Evolutionary conservation across 129 eudicot species (phyloP).

Genomic region (Pseudognaphalium luteoalbum): DNA sequence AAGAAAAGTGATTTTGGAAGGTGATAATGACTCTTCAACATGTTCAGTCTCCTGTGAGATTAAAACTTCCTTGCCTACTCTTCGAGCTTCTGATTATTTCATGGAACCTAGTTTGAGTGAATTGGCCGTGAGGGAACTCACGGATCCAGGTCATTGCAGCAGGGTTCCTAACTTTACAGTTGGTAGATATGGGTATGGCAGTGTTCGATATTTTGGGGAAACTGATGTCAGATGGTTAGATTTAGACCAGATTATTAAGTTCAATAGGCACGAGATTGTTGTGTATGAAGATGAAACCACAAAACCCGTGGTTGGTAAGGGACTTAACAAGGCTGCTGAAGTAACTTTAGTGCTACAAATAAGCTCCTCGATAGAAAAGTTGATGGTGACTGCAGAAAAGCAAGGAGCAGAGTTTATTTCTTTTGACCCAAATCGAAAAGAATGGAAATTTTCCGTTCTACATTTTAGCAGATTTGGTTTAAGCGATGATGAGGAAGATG

Average conservation of each 20-base stretch:
- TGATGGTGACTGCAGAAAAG: slow-evolving; percentile 57
- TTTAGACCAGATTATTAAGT: slow-evolving; percentile 63
- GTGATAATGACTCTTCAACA: slow-evolving; percentile 26
- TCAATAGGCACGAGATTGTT: slow-evolving; percentile 64
- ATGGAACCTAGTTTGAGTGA: slow-evolving; percentile 68
- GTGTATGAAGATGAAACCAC: slow-evolving; percentile 76
- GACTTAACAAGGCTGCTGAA: slow-evolving; percentile 89
- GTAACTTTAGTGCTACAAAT: slow-evolving; percentile 62
- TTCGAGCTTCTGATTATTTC: slow-evolving; percentile 65
- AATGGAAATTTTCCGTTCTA: slow-evolving; percentile 81
- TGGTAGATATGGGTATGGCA: slow-evolving; percentile 82
- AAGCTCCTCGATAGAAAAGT: slow-evolving; percentile 37
- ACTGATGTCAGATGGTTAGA: slow-evolving; percentile 90
- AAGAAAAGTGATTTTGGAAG: slow-evolving; percentile 50
- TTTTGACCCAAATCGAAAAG: slow-evolving; percentile 51
- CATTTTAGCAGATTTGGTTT: slow-evolving; percentile 96
- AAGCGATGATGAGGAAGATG: slow-evolving; percentile 79
- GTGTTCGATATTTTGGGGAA: slow-evolving; percentile 64
- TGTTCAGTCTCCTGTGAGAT: slow-evolving; percentile 23
- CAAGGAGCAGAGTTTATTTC: slow-evolving; percentile 85
- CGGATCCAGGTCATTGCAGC: slow-evolving; percentile 69
- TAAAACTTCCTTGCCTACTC: slow-evolving; percentile 51
- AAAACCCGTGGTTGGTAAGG: slow-evolving; percentile 79
- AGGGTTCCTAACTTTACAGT: slow-evolving; percentile 64
- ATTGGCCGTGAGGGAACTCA: slow-evolving; percentile 50